These are phyloP conservation scores for Thuja plicata DNA, from an alignment of 83 land plant genomes.

Conservation along the genomic window DNA sequence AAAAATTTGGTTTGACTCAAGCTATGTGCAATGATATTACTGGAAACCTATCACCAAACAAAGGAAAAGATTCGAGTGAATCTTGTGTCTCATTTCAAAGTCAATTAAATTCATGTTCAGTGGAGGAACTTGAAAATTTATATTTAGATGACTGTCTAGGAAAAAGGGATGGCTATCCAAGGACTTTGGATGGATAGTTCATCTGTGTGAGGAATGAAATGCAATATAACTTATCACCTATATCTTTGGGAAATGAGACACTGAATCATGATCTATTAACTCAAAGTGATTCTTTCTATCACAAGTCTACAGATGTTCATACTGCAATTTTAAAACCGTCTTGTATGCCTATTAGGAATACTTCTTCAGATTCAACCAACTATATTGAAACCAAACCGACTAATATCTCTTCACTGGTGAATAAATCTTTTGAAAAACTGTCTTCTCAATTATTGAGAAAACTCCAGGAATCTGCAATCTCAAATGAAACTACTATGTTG, in stretches of 20 bases:
- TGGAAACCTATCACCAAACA: no score
- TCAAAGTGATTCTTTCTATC: not conserved
- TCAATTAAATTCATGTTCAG: no score
- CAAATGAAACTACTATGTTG: no score
- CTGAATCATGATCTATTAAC: no score
- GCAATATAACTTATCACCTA: not conserved
- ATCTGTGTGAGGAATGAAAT: not conserved
- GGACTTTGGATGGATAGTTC: not conserved
- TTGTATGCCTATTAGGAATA: not conserved
- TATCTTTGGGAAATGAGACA: not conserved
- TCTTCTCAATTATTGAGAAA: not conserved
- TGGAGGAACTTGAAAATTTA: no score
- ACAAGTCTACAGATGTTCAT: not conserved
- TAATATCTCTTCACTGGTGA: not conserved
- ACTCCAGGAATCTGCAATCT: not conserved
- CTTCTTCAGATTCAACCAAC: not conserved
- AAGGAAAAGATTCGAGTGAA: no score
- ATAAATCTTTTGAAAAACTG: not conserved
- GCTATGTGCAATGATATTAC: no score
- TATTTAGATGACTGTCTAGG: not conserved
- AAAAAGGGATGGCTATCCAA: not conserved
- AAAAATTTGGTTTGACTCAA: no score
- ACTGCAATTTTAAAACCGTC: not conserved
- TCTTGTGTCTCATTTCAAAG: no score
- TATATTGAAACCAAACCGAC: not conserved